Percentiles rank a stretch among this genome's conserved stretches.
phyloP scores from a whole-genome alignment of 1,284 basidiomycete genomes.

The Bondarzewia mesenterica region DNA sequence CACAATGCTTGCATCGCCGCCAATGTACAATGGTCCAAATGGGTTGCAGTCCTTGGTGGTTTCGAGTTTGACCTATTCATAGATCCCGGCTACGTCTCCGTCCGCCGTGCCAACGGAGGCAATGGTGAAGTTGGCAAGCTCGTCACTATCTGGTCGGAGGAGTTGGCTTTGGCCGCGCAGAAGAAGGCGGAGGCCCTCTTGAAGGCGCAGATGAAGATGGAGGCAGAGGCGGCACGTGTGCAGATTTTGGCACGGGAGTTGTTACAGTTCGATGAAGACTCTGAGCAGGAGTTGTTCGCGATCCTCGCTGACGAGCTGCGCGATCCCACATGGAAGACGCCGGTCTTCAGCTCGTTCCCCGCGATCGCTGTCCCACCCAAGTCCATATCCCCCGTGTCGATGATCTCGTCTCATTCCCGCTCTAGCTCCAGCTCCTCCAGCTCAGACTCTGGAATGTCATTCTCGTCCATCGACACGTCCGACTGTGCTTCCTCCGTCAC shows the following conservation, averaged over 20 bases:
- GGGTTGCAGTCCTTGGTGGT: constrained; percentile 60
- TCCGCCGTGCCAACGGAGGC: constrained; percentile 42
- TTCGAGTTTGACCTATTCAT: constrained; percentile 70
- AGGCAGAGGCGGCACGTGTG: constrained; percentile 23
- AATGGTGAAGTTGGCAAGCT: constrained; percentile 28
- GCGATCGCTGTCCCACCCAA: constrained; percentile 21
- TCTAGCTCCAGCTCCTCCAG: constrained; percentile 69
- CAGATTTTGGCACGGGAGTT: constrained; percentile 63
- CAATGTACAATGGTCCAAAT: constrained; percentile 68
- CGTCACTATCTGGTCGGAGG: constrained; percentile 59
- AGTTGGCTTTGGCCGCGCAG: constrained; percentile 12
- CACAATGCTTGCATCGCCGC: constrained; percentile 60
- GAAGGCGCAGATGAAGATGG: not conserved
- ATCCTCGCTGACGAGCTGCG: constrained; percentile 64
- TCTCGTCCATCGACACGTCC: constrained; percentile 31
- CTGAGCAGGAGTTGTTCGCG: constrained; percentile 63
- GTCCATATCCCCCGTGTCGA: constrained; percentile 51
- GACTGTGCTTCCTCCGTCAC: constrained; percentile 36
- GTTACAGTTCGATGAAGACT: constrained; percentile 55
- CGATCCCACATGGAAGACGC: constrained; percentile 59
- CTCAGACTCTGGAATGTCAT: constrained; percentile 59
- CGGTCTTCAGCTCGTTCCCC: constrained; percentile 52
- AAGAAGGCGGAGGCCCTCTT: constrained; percentile 10
- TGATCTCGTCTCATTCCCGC: constrained; percentile 55
- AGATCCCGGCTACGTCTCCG: constrained; percentile 66